Conservation (phyloP, 1,284 basidiomycete species). For the Xerocomus nothofagi region DNA sequence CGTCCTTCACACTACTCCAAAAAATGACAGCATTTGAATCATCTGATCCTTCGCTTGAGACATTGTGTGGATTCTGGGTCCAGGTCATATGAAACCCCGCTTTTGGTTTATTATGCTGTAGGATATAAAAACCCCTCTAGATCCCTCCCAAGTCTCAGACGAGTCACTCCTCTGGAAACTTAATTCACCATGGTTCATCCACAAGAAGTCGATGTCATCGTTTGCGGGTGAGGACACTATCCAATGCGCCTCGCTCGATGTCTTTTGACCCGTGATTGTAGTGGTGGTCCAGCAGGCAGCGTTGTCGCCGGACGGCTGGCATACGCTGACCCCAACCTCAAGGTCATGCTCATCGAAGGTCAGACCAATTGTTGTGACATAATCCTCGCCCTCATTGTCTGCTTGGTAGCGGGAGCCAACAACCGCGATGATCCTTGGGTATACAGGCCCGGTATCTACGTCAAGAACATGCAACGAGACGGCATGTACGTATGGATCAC, state of each 20-base stretch:
- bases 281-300: slow-evolving; percentile 69
- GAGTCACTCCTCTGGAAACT: not conserved
- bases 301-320: slow-evolving; percentile 69
- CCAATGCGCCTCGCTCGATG: not conserved
- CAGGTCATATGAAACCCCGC: slow-evolving; percentile 2
- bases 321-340: slow-evolving; percentile 68
- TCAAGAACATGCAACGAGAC: slow-evolving; percentile 67
- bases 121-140: slow-evolving; percentile 17
- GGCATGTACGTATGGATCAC: slow-evolving; percentile 50
- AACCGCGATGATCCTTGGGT: slow-evolving; percentile 77
- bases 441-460: slow-evolving; percentile 67
- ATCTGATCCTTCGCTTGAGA: slow-evolving; percentile 15
- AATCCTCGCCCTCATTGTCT: not conserved
- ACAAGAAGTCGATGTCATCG: slow-evolving; percentile 74
- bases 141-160: not conserved
- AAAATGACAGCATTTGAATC: slow-evolving; percentile 5
- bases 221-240: slow-evolving; percentile 43
- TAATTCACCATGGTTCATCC: slow-evolving; percentile 48
- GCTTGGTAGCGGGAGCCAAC: slow-evolving; percentile 55
- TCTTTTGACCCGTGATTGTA: slow-evolving; percentile 17
- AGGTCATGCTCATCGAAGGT: slow-evolving; percentile 77
- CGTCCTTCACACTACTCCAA: slow-evolving; percentile 1
- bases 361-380: not conserved
- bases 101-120: slow-evolving; percentile 3
- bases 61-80: not conserved